phyloP scores from a whole-genome alignment of 2,329 filamentous ascomycete species.

The Arthrobotrys sphaeroides region DNA sequence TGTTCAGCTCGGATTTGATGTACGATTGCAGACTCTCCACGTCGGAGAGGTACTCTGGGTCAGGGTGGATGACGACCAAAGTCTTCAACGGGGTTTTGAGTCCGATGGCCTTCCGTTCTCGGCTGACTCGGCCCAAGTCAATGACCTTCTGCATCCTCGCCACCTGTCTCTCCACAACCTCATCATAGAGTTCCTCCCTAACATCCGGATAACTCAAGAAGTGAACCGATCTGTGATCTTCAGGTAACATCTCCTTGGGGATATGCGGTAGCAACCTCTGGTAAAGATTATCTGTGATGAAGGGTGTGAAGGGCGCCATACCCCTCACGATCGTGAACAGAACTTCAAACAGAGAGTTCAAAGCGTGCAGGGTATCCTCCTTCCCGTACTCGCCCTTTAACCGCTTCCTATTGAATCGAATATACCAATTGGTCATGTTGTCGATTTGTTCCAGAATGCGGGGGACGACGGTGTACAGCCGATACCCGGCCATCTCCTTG shows the following conservation, averaged over 20 bases:
- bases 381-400: constrained; percentile 89
- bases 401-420: constrained; percentile 89
- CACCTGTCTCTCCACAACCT: constrained; percentile 84
- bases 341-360: constrained; percentile 94
- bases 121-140: constrained; percentile 83
- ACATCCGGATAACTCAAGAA: constrained; percentile 92
- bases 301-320: constrained; percentile 93
- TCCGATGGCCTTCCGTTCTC: constrained; percentile 83
- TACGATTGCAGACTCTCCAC: constrained; percentile 86
- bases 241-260: constrained; percentile 73
- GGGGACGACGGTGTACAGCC: constrained; percentile 90
- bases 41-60: constrained; percentile 84
- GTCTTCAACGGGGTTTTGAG: constrained; percentile 88
- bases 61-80: constrained; percentile 85
- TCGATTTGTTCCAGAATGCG: constrained; percentile 84
- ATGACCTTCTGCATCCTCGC: constrained; percentile 95
- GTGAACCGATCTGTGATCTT: constrained; percentile 86
- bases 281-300: constrained; percentile 95
- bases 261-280: constrained; percentile 82
- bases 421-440: constrained; percentile 99
- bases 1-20: constrained; percentile 89
- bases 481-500: constrained; percentile 85
- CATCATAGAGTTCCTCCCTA: constrained; percentile 85
- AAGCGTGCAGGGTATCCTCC: constrained; percentile 85
- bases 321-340: constrained; percentile 87